Percentiles rank a stretch among this genome's conserved stretches.
phyloP scores from a whole-genome alignment of 129 eudicot species.

The Chrysanthemum makinoi region DNA sequence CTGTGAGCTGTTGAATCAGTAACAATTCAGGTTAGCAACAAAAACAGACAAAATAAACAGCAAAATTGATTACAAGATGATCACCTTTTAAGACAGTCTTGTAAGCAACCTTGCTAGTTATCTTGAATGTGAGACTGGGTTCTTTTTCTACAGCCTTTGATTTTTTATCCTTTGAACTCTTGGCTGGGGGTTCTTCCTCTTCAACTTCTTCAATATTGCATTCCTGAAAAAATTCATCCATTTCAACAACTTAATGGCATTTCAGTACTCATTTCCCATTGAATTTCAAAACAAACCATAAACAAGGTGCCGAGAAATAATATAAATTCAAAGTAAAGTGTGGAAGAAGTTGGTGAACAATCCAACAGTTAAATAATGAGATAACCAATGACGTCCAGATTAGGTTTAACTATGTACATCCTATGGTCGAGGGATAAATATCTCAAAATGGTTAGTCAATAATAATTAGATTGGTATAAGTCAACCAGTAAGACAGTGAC shows the following conservation, averaged over 20 bases:
- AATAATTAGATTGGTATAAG: neutral
- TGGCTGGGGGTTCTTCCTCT: conserved; percentile 85
- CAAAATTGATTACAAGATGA: neutral
- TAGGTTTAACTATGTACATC: neutral
- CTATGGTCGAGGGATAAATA: neutral
- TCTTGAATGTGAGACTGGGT: conserved; percentile 77
- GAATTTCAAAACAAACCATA: neutral
- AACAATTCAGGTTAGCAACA: conserved; percentile 12
- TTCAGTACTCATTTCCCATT: conserved; percentile 4
- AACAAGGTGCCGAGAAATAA: no score
- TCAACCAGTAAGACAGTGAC: neutral
- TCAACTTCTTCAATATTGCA: conserved; percentile 84
- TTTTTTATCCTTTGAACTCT: conserved; percentile 96
- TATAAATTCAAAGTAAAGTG: no score
- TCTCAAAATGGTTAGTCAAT: neutral
- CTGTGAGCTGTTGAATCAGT: conserved; percentile 72
- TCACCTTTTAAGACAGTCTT: conserved; percentile 93
- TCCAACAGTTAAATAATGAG: neutral
- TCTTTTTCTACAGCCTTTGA: conserved; percentile 64
- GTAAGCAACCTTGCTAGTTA: conserved; percentile 90
- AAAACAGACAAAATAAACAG: neutral
- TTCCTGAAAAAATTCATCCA: conserved; percentile 47
- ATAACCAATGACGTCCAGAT: neutral
- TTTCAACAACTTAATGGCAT: neutral
- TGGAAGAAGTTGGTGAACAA: neutral